Evolutionary conservation across 352 stramenopile genomes (phyloP).

Genomic region (Phytophthora tentaculata): DNA sequence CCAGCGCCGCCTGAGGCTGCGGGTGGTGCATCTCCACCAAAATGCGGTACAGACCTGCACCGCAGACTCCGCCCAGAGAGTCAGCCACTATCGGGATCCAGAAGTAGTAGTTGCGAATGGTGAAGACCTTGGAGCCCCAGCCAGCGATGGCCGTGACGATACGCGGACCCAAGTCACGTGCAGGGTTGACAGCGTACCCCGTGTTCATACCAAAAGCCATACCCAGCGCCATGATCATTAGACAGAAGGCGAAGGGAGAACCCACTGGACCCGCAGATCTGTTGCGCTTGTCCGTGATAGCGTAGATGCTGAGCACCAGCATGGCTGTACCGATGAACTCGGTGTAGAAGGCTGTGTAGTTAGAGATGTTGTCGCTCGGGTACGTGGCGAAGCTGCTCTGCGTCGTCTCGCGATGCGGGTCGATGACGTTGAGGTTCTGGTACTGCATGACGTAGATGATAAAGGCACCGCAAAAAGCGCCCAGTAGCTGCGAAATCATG

Average conservation of each 20-base stretch:
- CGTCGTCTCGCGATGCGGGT: slow-evolving; percentile 46
- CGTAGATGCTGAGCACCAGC: slow-evolving; percentile 52
- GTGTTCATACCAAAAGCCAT: slow-evolving; percentile 64
- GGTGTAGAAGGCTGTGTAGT: background rate
- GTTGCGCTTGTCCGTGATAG: slow-evolving; percentile 59
- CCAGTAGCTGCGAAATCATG: slow-evolving; percentile 47
- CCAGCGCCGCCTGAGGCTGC: no score
- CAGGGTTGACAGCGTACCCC: slow-evolving; percentile 57
- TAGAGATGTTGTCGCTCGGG: slow-evolving; percentile 36
- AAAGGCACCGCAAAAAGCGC: slow-evolving; percentile 41
- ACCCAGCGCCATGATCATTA: slow-evolving; percentile 56
- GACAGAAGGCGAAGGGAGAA: slow-evolving; percentile 38
- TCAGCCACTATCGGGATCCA: slow-evolving; percentile 30
- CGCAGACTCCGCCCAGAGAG: slow-evolving; percentile 34
- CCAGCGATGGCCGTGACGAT: slow-evolving; percentile 37
- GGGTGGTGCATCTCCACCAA: slow-evolving; percentile 51
- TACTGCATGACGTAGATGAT: slow-evolving; percentile 57
- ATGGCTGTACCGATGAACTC: slow-evolving; percentile 46
- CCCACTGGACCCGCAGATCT: slow-evolving; percentile 35
- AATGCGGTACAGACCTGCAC: slow-evolving; percentile 24
- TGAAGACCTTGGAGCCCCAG: slow-evolving; percentile 54
- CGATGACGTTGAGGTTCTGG: slow-evolving; percentile 46
- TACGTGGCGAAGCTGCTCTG: slow-evolving; percentile 50
- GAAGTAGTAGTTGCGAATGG: slow-evolving; percentile 49
- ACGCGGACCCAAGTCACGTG: slow-evolving; percentile 55